Evolutionary conservation across 441 rosid species (phyloP).

Genomic region (Brassica hybrid): DNA sequence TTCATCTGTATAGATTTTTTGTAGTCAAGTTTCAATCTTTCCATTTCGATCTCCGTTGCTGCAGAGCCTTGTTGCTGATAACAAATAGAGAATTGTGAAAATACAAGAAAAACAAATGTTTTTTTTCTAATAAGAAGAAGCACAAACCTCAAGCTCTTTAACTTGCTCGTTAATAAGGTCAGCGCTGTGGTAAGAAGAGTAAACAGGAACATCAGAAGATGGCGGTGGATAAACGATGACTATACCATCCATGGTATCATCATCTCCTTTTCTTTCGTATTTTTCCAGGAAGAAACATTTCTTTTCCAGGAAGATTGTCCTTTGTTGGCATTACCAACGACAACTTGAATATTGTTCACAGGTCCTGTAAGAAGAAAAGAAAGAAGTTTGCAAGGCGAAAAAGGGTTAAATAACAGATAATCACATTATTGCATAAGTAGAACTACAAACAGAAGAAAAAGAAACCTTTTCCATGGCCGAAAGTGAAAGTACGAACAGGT

Average conservation of each 20-base stretch:
- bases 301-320: constrained; percentile 53
- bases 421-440: neutral
- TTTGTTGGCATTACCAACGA: constrained; percentile 41
- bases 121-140: constrained; percentile 19
- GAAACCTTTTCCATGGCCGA: constrained; percentile 70
- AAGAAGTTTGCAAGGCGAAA: neutral
- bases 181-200: constrained; percentile 46
- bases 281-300: constrained; percentile 59
- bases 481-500: constrained; percentile 58
- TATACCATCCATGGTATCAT: constrained; percentile 38
- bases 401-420: neutral
- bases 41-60: constrained; percentile 72
- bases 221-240: constrained; percentile 49
- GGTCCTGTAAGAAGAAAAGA: constrained; percentile 48
- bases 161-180: constrained; percentile 59
- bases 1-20: constrained; percentile 50
- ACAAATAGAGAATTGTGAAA: constrained; percentile 7
- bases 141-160: constrained; percentile 72
- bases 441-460: constrained; percentile 10
- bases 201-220: constrained; percentile 32
- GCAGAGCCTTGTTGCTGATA: constrained; percentile 51
- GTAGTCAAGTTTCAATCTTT: constrained; percentile 59
- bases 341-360: constrained; percentile 69
- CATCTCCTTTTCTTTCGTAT: constrained; percentile 54
- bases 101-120: neutral